Evolutionary conservation across 1,284 basidiomycete species (phyloP).

Genomic region (Pyrrhoderma noxium): DNA sequence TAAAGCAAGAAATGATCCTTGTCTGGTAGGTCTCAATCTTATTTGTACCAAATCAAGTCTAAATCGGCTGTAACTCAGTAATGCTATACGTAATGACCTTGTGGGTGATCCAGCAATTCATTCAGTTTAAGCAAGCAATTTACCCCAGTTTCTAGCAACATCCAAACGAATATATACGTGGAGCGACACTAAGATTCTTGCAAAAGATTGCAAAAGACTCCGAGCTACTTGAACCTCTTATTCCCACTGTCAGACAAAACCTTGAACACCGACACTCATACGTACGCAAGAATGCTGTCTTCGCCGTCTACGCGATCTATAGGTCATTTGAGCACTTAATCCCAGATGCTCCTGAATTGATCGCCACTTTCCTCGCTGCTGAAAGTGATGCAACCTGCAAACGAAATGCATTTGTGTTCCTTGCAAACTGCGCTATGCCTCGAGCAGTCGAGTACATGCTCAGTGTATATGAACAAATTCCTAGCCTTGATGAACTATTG

Average conservation of each 20-base stretch:
- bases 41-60: constrained; percentile 1
- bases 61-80: constrained; percentile 4
- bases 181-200: constrained; percentile 92
- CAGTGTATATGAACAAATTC: constrained; percentile 79
- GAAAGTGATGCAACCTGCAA: constrained; percentile 97
- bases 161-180: constrained; percentile 99
- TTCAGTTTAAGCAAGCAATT: neutral
- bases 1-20: constrained; percentile 99
- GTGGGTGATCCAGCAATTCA: constrained; percentile 5
- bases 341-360: constrained; percentile 94
- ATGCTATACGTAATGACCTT: constrained; percentile 17
- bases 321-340: constrained; percentile 92
- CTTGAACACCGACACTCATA: constrained; percentile 98
- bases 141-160: constrained; percentile 65
- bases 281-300: constrained; percentile 98
- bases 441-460: constrained; percentile 91
- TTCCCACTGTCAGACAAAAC: constrained; percentile 89
- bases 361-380: constrained; percentile 95
- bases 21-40: constrained; percentile 69
- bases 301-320: constrained; percentile 93
- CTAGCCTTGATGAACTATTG: constrained; percentile 84
- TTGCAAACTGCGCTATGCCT: constrained; percentile 82
- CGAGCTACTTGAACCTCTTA: constrained; percentile 93
- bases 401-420: constrained; percentile 94
- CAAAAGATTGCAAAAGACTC: constrained; percentile 93